Conservation (phyloP, 208 protist species). For the Leishmania braziliensis region DNA sequence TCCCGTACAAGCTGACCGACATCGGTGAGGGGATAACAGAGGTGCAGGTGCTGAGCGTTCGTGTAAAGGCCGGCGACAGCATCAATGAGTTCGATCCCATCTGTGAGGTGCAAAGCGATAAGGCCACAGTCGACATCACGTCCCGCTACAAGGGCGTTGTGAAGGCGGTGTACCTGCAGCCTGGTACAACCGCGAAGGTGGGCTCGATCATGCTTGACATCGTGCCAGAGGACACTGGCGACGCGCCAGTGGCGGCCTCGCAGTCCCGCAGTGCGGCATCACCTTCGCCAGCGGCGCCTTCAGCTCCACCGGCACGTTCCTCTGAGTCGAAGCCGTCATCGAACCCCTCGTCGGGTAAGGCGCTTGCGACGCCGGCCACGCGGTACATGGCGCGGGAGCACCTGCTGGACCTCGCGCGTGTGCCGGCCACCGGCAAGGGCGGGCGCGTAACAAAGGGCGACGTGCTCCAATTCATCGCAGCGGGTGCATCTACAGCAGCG, state of each 20-base stretch:
- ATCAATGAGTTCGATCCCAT: constrained; percentile 94
- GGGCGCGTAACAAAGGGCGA: constrained; percentile 95
- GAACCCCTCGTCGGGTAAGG: constrained; percentile 27
- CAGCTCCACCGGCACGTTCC: neutral
- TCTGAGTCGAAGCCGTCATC: neutral
- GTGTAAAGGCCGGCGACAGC: constrained; percentile 88
- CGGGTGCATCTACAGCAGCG: neutral
- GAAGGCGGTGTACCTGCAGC: constrained; percentile 76
- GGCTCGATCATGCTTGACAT: constrained; percentile 91
- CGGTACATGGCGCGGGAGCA: constrained; percentile 85
- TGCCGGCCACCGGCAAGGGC: constrained; percentile 71
- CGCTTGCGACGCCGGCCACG: constrained; percentile 92
- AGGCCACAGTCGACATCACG: constrained; percentile 95
- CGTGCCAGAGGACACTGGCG: constrained; percentile 13
- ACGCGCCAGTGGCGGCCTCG: neutral
- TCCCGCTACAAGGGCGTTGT: constrained; percentile 90
- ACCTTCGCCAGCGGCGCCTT: neutral
- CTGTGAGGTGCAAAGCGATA: constrained; percentile 96
- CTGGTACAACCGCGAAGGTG: constrained; percentile 85
- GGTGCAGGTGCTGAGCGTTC: constrained; percentile 94
- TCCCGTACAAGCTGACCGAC: constrained; percentile 92
- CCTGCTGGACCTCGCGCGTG: constrained; percentile 68
- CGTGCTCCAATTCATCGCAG: constrained; percentile 41
- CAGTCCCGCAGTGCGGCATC: neutral
- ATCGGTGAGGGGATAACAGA: constrained; percentile 97